Percentiles rank a stretch among this genome's conserved stretches.
These are phyloP conservation scores for Penicillium sp. DNA, from an alignment of 2,329 filamentous ascomycete genomes.

Conservation along the genomic window DNA sequence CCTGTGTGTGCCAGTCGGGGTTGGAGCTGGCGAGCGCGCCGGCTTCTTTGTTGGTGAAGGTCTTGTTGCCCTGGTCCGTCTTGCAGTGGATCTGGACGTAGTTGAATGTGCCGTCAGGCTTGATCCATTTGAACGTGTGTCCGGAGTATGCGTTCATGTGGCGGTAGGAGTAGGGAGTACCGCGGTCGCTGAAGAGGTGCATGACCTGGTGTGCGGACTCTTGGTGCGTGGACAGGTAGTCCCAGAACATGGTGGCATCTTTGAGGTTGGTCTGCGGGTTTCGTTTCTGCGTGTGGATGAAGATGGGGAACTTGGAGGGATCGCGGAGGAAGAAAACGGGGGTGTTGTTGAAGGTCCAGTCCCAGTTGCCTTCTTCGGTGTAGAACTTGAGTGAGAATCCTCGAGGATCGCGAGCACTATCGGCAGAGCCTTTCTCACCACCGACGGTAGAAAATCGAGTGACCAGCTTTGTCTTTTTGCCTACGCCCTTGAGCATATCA, in stretches of 20 bases:
- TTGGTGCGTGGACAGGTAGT: slow-evolving; percentile 58
- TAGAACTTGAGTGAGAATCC: slow-evolving; percentile 72
- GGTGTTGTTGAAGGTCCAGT: slow-evolving; percentile 69
- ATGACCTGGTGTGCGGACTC: slow-evolving; percentile 63
- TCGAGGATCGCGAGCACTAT: slow-evolving; percentile 67
- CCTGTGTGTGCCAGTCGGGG: slow-evolving; percentile 61
- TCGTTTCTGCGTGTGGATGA: slow-evolving; percentile 74
- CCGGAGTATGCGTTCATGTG: slow-evolving; percentile 67
- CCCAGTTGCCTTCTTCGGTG: slow-evolving; percentile 70
- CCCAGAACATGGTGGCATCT: slow-evolving; percentile 69
- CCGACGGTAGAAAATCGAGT: slow-evolving; percentile 73
- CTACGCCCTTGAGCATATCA: slow-evolving; percentile 54
- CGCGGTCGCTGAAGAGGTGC: slow-evolving; percentile 63
- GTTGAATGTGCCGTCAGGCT: slow-evolving; percentile 61
- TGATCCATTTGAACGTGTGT: slow-evolving; percentile 64
- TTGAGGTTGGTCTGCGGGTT: slow-evolving; percentile 66
- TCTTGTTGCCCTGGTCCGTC: slow-evolving; percentile 60
- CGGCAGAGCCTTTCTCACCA: slow-evolving; percentile 67
- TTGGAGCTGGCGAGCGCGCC: slow-evolving; percentile 52
- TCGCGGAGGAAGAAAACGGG: slow-evolving; percentile 74
- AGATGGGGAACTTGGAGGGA: slow-evolving; percentile 67
- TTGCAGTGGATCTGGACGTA: slow-evolving; percentile 65
- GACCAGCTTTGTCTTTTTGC: slow-evolving; percentile 65
- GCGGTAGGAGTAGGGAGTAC: slow-evolving; percentile 62
- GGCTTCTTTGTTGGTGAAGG: slow-evolving; percentile 57